Conservation (phyloP, 768 basidiomycete genomes). For the Megacollybia marginata region DNA sequence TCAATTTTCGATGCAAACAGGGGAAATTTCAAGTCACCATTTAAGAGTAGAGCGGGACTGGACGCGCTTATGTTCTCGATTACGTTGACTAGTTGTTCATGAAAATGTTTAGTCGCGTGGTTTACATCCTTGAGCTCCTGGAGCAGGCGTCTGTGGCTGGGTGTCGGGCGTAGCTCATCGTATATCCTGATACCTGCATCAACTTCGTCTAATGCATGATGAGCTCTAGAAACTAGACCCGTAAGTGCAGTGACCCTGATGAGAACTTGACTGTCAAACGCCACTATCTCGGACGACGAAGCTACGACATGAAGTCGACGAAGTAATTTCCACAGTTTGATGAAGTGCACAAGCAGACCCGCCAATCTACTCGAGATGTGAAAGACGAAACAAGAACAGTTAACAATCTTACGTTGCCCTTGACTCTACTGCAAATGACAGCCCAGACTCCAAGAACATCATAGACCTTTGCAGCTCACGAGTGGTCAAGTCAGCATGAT, state of each 20-base stretch:
- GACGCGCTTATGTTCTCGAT: slow-evolving; percentile 4
- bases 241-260: slow-evolving; percentile 14
- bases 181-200: slow-evolving; percentile 24
- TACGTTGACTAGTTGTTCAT: background rate
- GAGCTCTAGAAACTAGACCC: slow-evolving; percentile 23
- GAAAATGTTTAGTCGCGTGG: background rate
- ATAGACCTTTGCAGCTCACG: slow-evolving; percentile 79
- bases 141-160: slow-evolving; percentile 8
- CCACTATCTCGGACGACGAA: slow-evolving; percentile 13
- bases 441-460: slow-evolving; percentile 72
- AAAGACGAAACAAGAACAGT: background rate
- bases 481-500: slow-evolving; percentile 80
- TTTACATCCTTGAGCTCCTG: background rate
- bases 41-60: slow-evolving; percentile 8
- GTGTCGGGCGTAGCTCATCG: slow-evolving; percentile 22
- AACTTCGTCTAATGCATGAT: slow-evolving; percentile 30
- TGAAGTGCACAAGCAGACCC: slow-evolving; percentile 4
- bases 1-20: background rate
- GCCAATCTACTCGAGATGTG: slow-evolving; percentile 21
- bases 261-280: slow-evolving; percentile 13
- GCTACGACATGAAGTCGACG: slow-evolving; percentile 22
- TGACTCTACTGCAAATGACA: slow-evolving; percentile 55
- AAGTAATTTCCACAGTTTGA: slow-evolving; percentile 4
- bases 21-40: slow-evolving; percentile 1
- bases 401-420: slow-evolving; percentile 50